Conservation (phyloP, 1,139 yeast species). For the Pichia sp. region DNA sequence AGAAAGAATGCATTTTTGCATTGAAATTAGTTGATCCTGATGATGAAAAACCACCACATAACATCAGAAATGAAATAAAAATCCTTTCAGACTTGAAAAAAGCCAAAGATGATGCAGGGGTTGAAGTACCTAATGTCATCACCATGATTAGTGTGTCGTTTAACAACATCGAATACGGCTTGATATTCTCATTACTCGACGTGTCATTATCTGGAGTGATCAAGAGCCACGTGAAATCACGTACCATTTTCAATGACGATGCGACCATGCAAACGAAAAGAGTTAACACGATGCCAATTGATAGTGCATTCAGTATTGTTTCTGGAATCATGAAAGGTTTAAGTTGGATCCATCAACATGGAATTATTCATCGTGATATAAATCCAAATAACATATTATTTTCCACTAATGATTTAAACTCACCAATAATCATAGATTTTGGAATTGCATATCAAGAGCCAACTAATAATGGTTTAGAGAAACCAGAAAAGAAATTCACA, state of each 20-base stretch:
- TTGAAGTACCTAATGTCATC: slow-evolving; percentile 27
- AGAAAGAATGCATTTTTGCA: slow-evolving; percentile 30
- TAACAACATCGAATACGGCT: slow-evolving; percentile 38
- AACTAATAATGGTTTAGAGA: slow-evolving; percentile 44
- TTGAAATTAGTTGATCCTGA: slow-evolving; percentile 46
- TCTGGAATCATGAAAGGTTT: slow-evolving; percentile 49
- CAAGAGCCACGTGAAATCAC: slow-evolving; percentile 29
- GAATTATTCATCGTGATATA: slow-evolving; percentile 85
- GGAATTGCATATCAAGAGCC: slow-evolving; percentile 60
- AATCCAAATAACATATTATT: slow-evolving; percentile 80
- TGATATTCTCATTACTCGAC: slow-evolving; percentile 42
- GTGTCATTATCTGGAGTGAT: slow-evolving; percentile 37
- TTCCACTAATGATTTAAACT: slow-evolving; percentile 4
- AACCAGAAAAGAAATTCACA: slow-evolving; percentile 46
- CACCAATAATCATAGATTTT: slow-evolving; percentile 64
- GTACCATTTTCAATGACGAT: slow-evolving; percentile 29
- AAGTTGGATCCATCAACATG: slow-evolving; percentile 48
- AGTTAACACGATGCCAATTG: slow-evolving; percentile 31
- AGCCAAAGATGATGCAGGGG: slow-evolving; percentile 14
- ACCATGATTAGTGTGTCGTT: slow-evolving; percentile 32
- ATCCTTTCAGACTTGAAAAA: slow-evolving; percentile 32
- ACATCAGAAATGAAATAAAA: slow-evolving; percentile 40
- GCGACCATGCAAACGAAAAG: slow-evolving; percentile 16
- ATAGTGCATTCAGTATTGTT: slow-evolving; percentile 35
- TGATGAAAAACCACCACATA: slow-evolving; percentile 51